phyloP scores from a whole-genome alignment of 1,284 basidiomycete species.

The Pterula multifida region DNA sequence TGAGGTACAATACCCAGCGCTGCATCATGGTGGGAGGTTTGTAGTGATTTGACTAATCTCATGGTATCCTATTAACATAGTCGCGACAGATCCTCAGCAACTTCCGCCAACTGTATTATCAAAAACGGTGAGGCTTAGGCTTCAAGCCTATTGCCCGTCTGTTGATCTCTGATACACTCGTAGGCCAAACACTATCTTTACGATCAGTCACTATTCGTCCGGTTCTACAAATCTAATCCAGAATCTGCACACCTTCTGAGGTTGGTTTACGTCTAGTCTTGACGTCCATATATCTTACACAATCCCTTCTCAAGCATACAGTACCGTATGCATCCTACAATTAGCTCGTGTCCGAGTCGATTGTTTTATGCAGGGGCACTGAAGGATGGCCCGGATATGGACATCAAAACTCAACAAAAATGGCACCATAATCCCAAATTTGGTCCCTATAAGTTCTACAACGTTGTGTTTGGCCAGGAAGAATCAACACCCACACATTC shows the following conservation, averaged over 20 bases:
- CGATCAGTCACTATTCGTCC: slow-evolving; percentile 89
- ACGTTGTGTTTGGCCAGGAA: slow-evolving; percentile 55
- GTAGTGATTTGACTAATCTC: slow-evolving; percentile 11
- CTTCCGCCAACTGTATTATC: slow-evolving; percentile 96
- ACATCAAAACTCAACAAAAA: slow-evolving; percentile 63
- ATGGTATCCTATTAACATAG: background rate
- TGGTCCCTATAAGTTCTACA: slow-evolving; percentile 86
- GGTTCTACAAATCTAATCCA: slow-evolving; percentile 72
- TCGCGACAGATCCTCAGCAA: slow-evolving; percentile 74
- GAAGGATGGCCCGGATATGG: slow-evolving; percentile 87
- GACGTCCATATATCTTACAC: slow-evolving; percentile 8
- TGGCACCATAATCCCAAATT: slow-evolving; percentile 83
- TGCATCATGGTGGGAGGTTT: slow-evolving; percentile 87
- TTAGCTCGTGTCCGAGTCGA: slow-evolving; percentile 81
- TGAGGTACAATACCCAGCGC: slow-evolving; percentile 72
- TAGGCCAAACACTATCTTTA: slow-evolving; percentile 75
- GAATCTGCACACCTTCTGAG: slow-evolving; percentile 85
- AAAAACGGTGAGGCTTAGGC: slow-evolving; percentile 37
- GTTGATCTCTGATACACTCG: background rate
- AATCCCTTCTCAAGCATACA: slow-evolving; percentile 59
- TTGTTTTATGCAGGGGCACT: slow-evolving; percentile 83
- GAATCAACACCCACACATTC: slow-evolving; percentile 53
- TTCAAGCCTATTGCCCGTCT: background rate
- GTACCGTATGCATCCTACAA: slow-evolving; percentile 99
- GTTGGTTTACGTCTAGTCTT: slow-evolving; percentile 26